Evolutionary conservation across 177 flowering plant species (phyloP).

Genomic region (Vitis hybrid): DNA sequence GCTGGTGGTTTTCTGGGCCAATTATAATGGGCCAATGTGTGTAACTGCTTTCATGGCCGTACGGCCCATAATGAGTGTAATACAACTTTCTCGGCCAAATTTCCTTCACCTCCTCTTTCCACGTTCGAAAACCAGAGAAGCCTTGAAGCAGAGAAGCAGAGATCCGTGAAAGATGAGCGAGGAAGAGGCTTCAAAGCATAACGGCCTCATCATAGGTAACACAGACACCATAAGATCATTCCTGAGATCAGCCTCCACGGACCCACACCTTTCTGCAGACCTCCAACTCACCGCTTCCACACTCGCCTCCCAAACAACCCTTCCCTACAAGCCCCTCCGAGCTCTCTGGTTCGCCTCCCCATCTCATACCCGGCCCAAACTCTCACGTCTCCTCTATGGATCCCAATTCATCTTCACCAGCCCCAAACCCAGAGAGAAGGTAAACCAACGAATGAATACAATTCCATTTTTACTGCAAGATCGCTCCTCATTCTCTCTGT

Average conservation of each 20-base stretch:
- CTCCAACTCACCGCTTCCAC: constrained; percentile 41
- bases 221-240: constrained; percentile 49
- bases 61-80: no score
- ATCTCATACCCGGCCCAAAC: constrained; percentile 39
- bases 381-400: constrained; percentile 45
- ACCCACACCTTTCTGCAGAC: constrained; percentile 37
- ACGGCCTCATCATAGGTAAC: constrained; percentile 35
- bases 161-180: no score
- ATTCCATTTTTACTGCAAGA: no score
- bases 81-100: no score
- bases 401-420: constrained; percentile 54
- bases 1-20: no score
- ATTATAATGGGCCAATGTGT: no score
- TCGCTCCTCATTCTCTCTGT: no score
- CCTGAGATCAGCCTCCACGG: constrained; percentile 41
- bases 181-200: not conserved
- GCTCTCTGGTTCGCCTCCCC: constrained; percentile 46
- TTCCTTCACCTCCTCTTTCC: no score
- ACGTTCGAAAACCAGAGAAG: no score
- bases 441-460: constrained; percentile 4
- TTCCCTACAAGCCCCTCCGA: constrained; percentile 51
- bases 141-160: no score
- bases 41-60: no score
- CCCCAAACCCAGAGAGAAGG: constrained; percentile 83
- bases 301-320: constrained; percentile 32